Conservation (phyloP, 202 grass and related monocot species). For the Digitaria exilis region DNA sequence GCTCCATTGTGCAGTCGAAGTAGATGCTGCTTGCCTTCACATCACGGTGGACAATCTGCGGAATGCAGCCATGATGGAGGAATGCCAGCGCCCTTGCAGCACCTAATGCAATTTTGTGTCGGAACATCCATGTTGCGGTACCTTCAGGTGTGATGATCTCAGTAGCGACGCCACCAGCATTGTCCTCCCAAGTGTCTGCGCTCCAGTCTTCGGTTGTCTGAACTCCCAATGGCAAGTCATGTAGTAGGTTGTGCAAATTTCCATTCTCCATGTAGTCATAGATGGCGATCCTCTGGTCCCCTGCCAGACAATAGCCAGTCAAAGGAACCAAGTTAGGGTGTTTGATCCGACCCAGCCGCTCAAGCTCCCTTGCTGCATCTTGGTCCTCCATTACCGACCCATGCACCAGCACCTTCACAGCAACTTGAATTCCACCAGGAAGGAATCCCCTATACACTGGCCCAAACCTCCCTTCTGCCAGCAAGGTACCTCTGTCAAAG, state of each 20-base stretch:
- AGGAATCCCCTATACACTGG: slow-evolving; percentile 94
- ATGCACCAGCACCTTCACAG: slow-evolving; percentile 88
- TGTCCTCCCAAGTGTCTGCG: slow-evolving; percentile 93
- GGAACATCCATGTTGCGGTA: slow-evolving; percentile 77
- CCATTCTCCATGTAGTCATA: slow-evolving; percentile 99
- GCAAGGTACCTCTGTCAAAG: slow-evolving; percentile 86
- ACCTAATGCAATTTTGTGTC: slow-evolving; percentile 87
- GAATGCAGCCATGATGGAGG: slow-evolving; percentile 95
- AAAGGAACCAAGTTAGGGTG: slow-evolving; percentile 91
- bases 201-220: slow-evolving; percentile 98
- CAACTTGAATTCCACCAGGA: slow-evolving; percentile 78
- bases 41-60: slow-evolving; percentile 83
- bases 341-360: slow-evolving; percentile 84
- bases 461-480: slow-evolving; percentile 90
- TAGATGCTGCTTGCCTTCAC: slow-evolving; percentile 97
- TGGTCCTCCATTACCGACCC: slow-evolving; percentile 64
- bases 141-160: slow-evolving; percentile 76
- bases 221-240: slow-evolving; percentile 84
- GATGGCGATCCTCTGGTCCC: slow-evolving; percentile 89
- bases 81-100: slow-evolving; percentile 89
- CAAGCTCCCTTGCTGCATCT: slow-evolving; percentile 80
- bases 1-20: slow-evolving; percentile 81
- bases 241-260: slow-evolving; percentile 88
- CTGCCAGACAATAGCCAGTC: slow-evolving; percentile 87
- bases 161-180: slow-evolving; percentile 34